These are phyloP conservation scores for Cardamine chenopodiifolia DNA, from an alignment of 345 rosid genomes.

Conservation along the genomic window DNA sequence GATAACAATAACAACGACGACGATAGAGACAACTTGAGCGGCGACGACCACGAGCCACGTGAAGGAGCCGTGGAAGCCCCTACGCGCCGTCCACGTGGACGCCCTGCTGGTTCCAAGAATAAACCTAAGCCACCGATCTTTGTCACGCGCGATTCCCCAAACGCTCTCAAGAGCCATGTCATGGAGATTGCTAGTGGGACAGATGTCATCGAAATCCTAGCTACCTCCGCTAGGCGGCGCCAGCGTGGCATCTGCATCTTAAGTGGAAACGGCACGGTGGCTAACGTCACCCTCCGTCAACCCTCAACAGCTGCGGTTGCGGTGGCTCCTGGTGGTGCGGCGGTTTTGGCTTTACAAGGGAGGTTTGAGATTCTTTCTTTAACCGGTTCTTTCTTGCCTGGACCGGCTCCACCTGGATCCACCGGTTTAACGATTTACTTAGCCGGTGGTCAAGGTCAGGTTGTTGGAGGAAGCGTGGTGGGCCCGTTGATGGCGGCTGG, in stretches of 20 bases:
- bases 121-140: constrained; percentile 69
- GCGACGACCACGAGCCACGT: constrained; percentile 58
- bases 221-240: constrained; percentile 58
- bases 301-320: constrained; percentile 31
- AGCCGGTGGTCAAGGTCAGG: constrained; percentile 60
- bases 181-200: constrained; percentile 67
- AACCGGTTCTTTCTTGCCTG: constrained; percentile 54
- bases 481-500: constrained; percentile 52
- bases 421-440: constrained; percentile 55
- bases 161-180: constrained; percentile 67
- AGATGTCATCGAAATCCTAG: constrained; percentile 60
- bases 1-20: constrained; percentile 37
- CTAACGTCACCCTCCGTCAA: constrained; percentile 68
- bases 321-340: constrained; percentile 29
- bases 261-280: constrained; percentile 65
- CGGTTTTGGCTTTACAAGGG: constrained; percentile 57
- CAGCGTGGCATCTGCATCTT: constrained; percentile 65
- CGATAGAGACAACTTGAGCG: constrained; percentile 52
- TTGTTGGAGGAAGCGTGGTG: constrained; percentile 55
- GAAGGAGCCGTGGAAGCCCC: constrained; percentile 66
- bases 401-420: constrained; percentile 55
- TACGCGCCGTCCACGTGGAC: constrained; percentile 67
- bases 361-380: constrained; percentile 54
- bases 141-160: constrained; percentile 71
- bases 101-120: constrained; percentile 66